Evolutionary conservation across 345 rosid species (phyloP), one percentile per base, ranked within the genome.

Genomic region (Aquilaria sinensis): DNA sequence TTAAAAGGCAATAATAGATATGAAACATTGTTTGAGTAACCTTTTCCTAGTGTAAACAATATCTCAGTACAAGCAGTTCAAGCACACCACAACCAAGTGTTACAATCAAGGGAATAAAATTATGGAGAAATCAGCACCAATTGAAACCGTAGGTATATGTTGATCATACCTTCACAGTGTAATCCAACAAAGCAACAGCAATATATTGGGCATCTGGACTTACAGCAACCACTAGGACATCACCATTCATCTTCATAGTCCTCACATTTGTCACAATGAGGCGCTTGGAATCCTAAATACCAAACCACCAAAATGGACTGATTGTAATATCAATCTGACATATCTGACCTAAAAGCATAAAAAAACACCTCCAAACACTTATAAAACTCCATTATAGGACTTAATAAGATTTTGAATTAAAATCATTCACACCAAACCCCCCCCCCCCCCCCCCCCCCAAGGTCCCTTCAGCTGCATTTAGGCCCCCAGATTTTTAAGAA

Each of bases 181-280:
- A 83, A 79, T 94, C 93, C 70, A 90, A 75, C 61, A 94, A 78
- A 10, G 99, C 92, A 80, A 86, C 96, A 61, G 99, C 96, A 77
- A 94, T 77, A 64, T 88, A 83, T 72, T 94, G 89, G 53, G 89
- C 83, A 65, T 94, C 96, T 63, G 97, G 96, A 69, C 97, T 86
- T 66, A 88, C 71, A 63, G 89, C 88, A 80, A 94, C 86, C 53
- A 76, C 95, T 49, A 88, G 75, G 67, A 94, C 97, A 65, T 90
- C 97, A 66, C 88, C 96, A 75, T 94, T 86, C 99, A 94, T 88
- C 88, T 88, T 94, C 83, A 84, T 71, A 49, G 95, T 75, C 61
- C 85, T 80, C 63, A 77, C 83, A 76, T 88, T 85, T 58, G 86
- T 77, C 70, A 94, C 77, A 2, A 75, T 64, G 33, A 90, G 79